phyloP scores from a whole-genome alignment of 192 early-diverging fungal genomes.

The Glomus cerebriforme region DNA sequence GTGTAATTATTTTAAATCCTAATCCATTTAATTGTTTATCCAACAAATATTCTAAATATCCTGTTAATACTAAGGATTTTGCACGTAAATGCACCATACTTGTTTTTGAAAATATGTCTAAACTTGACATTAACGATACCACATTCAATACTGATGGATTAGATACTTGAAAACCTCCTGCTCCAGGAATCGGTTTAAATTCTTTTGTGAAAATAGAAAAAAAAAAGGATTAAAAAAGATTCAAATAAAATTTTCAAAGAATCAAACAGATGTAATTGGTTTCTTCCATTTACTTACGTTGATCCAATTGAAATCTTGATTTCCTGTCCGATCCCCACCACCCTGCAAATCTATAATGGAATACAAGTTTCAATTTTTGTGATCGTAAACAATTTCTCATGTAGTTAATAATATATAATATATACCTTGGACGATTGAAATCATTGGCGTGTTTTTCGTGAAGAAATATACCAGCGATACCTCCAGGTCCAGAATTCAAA shows the following conservation, averaged over 20 bases:
- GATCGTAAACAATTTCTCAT: not conserved
- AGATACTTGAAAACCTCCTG: slow-evolving; percentile 83
- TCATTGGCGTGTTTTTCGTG: slow-evolving; percentile 77
- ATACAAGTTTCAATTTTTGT: not conserved
- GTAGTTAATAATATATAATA: not conserved
- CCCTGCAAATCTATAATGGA: slow-evolving; percentile 64
- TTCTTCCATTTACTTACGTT: slow-evolving; percentile 44
- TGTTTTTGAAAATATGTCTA: slow-evolving; percentile 79
- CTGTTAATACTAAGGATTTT: slow-evolving; percentile 80
- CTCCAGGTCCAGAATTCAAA: slow-evolving; percentile 95
- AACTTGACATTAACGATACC: slow-evolving; percentile 72
- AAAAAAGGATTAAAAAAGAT: not conserved
- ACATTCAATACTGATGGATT: slow-evolving; percentile 84
- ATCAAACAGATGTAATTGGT: too few species aligned
- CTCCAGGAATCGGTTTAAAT: slow-evolving; percentile 79
- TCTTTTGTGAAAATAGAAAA: slow-evolving; percentile 14
- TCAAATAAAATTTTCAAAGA: not conserved
- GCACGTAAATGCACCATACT: slow-evolving; percentile 66
- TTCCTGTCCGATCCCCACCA: slow-evolving; percentile 93
- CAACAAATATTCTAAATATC: slow-evolving; percentile 83
- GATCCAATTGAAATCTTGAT: slow-evolving; percentile 87
- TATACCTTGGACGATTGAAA: slow-evolving; percentile 57
- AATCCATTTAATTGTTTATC: slow-evolving; percentile 25
- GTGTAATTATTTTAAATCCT: slow-evolving; percentile 76
- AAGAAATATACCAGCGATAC: slow-evolving; percentile 90